Percentiles rank a stretch among this genome's conserved stretches.
These are phyloP conservation scores for Neurospora sp. DNA, from an alignment of 495 filamentous ascomycete genomes.

Conservation along the genomic window DNA sequence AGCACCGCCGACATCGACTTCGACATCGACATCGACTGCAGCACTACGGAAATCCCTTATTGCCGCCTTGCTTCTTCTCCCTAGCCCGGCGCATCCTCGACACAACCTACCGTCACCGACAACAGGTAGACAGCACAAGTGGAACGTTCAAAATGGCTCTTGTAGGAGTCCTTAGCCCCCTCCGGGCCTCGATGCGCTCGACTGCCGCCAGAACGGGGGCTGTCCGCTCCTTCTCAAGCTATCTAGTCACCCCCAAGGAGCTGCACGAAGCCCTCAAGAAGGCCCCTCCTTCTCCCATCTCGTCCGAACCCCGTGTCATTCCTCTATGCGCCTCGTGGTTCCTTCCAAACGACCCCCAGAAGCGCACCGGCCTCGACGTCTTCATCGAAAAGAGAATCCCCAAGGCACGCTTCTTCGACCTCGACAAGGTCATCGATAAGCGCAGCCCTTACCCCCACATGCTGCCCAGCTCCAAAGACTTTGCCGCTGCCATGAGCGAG, in stretches of 20 bases:
- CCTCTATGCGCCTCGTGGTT: constrained; percentile 94
- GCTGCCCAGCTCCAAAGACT: constrained; percentile 72
- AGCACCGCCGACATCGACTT: neutral
- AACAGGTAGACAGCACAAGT: neutral
- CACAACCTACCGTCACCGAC: neutral
- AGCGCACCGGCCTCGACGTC: constrained; percentile 63
- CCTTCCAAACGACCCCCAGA: constrained; percentile 68
- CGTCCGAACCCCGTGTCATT: constrained; percentile 67
- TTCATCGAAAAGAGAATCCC: constrained; percentile 75
- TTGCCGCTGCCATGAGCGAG: constrained; percentile 77
- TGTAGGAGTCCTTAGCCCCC: constrained; percentile 24
- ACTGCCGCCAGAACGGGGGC: neutral
- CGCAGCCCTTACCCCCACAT: constrained; percentile 91
- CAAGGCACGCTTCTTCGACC: constrained; percentile 86
- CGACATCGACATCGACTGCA: neutral
- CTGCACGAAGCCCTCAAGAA: constrained; percentile 68
- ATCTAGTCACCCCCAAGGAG: constrained; percentile 76
- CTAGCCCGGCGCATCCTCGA: neutral
- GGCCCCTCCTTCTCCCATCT: constrained; percentile 62
- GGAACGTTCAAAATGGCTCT: constrained; percentile 25
- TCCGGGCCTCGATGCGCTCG: constrained; percentile 17
- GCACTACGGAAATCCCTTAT: neutral
- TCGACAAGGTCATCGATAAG: constrained; percentile 81
- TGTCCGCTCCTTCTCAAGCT: constrained; percentile 54
- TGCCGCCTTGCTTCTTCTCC: neutral